phyloP scores from a whole-genome alignment of 2,329 filamentous ascomycete genomes.

The Albophoma yamanashiensis region DNA sequence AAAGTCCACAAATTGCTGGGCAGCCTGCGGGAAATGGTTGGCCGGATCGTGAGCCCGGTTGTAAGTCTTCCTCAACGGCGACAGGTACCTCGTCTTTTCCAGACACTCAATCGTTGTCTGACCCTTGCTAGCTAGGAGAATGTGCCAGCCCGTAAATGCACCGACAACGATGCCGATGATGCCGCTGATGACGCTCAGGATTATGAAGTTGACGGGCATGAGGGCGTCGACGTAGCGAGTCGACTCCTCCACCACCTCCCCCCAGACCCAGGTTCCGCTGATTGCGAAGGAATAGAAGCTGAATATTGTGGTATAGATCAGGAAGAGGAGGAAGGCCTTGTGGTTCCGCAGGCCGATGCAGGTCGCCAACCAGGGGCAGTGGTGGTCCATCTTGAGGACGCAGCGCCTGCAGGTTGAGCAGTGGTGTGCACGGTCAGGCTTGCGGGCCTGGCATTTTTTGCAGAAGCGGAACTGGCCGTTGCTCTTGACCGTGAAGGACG shows the following conservation, averaged over 20 bases:
- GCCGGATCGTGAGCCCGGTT: slow-evolving; percentile 46
- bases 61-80: slow-evolving; percentile 63
- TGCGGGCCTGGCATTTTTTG: slow-evolving; percentile 92
- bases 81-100: slow-evolving; percentile 90
- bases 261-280: slow-evolving; percentile 73
- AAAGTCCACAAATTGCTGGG: slow-evolving; percentile 67
- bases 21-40: slow-evolving; percentile 39
- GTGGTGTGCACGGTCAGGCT: slow-evolving; percentile 93
- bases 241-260: slow-evolving; percentile 63
- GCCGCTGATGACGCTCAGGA: slow-evolving; percentile 76
- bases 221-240: slow-evolving; percentile 62
- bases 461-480: slow-evolving; percentile 82
- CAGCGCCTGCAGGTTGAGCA: slow-evolving; percentile 91
- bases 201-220: slow-evolving; percentile 82
- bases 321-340: slow-evolving; percentile 87
- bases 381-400: slow-evolving; percentile 98
- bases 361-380: slow-evolving; percentile 95
- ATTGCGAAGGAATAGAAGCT: slow-evolving; percentile 74
- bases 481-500: slow-evolving; percentile 84
- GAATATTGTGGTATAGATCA: slow-evolving; percentile 81
- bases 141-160: slow-evolving; percentile 87
- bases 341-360: slow-evolving; percentile 93
- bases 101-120: slow-evolving; percentile 94
- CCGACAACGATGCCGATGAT: slow-evolving; percentile 85
- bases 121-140: slow-evolving; percentile 65